Evolutionary conservation across 805 yeast species (phyloP).

Genomic region (Metschnikowia sp.): DNA sequence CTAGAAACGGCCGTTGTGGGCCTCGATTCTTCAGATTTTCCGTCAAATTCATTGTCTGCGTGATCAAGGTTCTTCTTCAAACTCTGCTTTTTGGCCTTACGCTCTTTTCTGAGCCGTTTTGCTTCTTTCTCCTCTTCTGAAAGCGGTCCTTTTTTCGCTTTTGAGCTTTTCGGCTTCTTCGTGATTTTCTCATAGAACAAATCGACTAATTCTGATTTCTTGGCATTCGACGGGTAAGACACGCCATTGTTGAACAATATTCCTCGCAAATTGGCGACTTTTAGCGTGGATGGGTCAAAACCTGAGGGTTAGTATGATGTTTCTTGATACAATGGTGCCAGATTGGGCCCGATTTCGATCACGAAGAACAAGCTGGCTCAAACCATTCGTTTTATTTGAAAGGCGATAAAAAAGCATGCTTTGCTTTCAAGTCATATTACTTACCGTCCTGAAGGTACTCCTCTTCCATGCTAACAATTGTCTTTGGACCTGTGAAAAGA

Average conservation of each 20-base stretch:
- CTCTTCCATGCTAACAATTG: slow-evolving; percentile 1
- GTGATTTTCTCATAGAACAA: slow-evolving; percentile 53
- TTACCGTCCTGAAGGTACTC: slow-evolving; percentile 9
- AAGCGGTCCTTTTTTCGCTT: slow-evolving; percentile 20
- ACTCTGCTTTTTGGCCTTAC: slow-evolving; percentile 2
- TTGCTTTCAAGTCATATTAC: not conserved
- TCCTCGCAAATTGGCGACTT: slow-evolving; percentile 67
- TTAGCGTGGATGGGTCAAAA: slow-evolving; percentile 48
- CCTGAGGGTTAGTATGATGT: slow-evolving; percentile 13
- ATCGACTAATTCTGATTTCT: slow-evolving; percentile 62
- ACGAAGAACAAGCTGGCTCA: too few relatives aligned
- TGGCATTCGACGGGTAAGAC: slow-evolving; percentile 57
- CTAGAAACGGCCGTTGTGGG: slow-evolving; percentile 2
- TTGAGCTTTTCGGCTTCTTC: slow-evolving; percentile 38
- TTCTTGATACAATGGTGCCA: too few relatives aligned
- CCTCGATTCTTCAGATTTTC: too few relatives aligned
- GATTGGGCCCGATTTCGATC: too few relatives aligned
- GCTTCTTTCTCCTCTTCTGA: not conserved
- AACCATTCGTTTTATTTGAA: too few relatives aligned
- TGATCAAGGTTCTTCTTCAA: not conserved
- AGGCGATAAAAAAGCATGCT: too few relatives aligned
- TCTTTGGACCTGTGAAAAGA: too few relatives aligned
- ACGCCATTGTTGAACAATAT: slow-evolving; percentile 63
- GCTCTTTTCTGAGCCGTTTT: not conserved
- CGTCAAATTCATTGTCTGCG: too few relatives aligned